Base-by-base conservation (phyloP, 768 basidiomycete species). In the Psilocybe cyanescens region DNA sequence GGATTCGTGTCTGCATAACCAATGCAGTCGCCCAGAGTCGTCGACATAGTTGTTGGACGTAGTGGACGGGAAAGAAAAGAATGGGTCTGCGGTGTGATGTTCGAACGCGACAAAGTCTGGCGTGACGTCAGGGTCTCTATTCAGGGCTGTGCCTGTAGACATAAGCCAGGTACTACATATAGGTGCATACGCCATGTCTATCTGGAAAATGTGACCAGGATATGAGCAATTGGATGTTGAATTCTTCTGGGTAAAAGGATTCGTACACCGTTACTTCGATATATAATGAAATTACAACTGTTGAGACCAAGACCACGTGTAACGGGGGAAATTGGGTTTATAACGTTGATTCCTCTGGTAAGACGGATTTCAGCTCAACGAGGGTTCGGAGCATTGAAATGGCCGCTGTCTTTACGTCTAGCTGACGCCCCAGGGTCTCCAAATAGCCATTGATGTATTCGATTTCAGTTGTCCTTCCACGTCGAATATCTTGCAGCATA, bases 391-490 rank as follows among this genome's bases (percentile, higher is more conserved):
- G 76, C n/a, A 79, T 75, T 1, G 79, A 71, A 58, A 80, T 91
- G 28, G 82, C 78, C 4, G 86, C 86, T 70, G 88, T 90, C 16
- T 75, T 72, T 31, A 95, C 76, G 5, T 78, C 75, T 65, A 89
- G 83, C 41, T 78, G 72, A 50, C 74, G 66, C 28, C 90, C 96
- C 7, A 94, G 75, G 7, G 77, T 74, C 30, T 87, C 70, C 52
- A 99, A 73, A 71, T 95, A 93, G 4, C 96, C 95, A 61, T 92
- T 95, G 67, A 97, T 79, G 67, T 78, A 92, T 16, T 90, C 84
- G 24, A 98, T 83, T 76, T 98, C 95, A 0, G 94, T 95, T 4
- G 69, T 62, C 55, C 78, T 76, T 46, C 88, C 88, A 33, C 75
- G 73, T 64, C 81, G 81, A 30, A 96, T 72, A 70, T 97, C 94